phyloP scores from a whole-genome alignment of 2,329 filamentous ascomycete species.

The Penicillium sp. region DNA sequence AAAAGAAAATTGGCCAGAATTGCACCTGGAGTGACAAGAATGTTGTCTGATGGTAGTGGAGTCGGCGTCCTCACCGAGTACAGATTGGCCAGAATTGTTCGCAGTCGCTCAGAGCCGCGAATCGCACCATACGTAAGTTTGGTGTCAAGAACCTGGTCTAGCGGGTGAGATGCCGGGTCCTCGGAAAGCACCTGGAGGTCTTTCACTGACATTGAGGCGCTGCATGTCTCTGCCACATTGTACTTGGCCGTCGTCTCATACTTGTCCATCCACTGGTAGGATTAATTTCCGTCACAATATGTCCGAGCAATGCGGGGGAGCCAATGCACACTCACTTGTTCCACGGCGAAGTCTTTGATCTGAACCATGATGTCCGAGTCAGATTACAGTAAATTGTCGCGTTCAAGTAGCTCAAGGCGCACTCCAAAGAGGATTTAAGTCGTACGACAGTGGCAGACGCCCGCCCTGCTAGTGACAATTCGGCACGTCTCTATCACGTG shows the following conservation, averaged over 20 bases:
- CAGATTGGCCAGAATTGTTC: conserved; percentile 36
- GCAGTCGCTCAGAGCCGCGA: conserved; percentile 30
- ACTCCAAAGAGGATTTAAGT: not conserved
- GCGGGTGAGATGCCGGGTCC: conserved; percentile 30
- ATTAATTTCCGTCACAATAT: conserved; percentile 12
- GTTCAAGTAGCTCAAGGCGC: not conserved
- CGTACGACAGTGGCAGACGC: not conserved
- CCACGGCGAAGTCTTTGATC: conserved; percentile 59
- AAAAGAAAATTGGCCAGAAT: conserved; percentile 85
- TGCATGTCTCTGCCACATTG: conserved; percentile 82
- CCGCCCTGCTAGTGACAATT: not conserved
- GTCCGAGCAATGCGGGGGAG: conserved; percentile 12
- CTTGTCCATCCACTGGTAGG: conserved; percentile 60
- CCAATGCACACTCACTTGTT: conserved; percentile 59
- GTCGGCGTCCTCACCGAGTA: conserved; percentile 57
- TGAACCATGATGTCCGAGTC: conserved; percentile 42
- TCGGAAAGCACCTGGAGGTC: conserved; percentile 66
- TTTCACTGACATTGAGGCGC: conserved; percentile 73
- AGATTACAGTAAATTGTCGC: not conserved
- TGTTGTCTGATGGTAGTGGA: conserved; percentile 61
- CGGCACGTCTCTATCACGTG: conserved; percentile 14
- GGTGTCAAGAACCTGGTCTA: conserved; percentile 27
- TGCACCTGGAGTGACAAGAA: conserved; percentile 79
- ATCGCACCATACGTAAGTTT: conserved; percentile 36
- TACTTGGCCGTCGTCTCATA: conserved; percentile 58